Conservation (phyloP, 2,329 filamentous ascomycete species). For the Penicillium griseofulvum region DNA sequence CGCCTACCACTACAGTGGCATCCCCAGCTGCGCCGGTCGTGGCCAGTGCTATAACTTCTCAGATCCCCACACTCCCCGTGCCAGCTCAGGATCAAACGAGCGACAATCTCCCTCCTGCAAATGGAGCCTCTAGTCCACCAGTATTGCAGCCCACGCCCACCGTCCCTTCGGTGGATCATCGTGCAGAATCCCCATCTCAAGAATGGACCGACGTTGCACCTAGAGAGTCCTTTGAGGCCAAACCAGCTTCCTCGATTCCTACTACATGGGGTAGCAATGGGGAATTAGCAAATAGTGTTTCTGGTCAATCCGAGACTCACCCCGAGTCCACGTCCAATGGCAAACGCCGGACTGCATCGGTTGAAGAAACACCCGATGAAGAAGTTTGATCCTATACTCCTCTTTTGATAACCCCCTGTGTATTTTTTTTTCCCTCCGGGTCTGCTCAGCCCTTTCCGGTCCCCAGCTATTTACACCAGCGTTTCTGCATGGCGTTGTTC, state of each 20-base stretch:
- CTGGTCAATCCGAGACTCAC: conserved; percentile 6
- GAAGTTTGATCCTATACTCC: conserved; percentile 15
- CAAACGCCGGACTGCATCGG: conserved; percentile 34
- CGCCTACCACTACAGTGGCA: conserved; percentile 1
- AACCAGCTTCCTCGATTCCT: conserved; percentile 10
- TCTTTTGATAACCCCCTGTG: background rate
- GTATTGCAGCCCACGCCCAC: conserved; percentile 17
- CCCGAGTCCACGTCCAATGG: conserved; percentile 32
- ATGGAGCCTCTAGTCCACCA: background rate
- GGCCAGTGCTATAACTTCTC: background rate
- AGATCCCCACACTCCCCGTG: background rate
- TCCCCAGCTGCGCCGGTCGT: conserved; percentile 1
- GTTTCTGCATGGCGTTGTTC: conserved; percentile 27
- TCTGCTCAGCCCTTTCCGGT: background rate
- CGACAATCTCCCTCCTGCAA: background rate
- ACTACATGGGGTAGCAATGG: conserved; percentile 14
- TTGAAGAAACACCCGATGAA: conserved; percentile 37
- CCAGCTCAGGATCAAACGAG: background rate
- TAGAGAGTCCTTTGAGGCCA: conserved; percentile 16
- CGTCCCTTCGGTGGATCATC: conserved; percentile 7
- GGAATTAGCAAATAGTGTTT: background rate
- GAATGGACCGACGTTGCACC: conserved; percentile 30
- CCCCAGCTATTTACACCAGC: conserved; percentile 14
- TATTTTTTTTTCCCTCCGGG: background rate
- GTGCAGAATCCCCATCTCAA: conserved; percentile 28